These are phyloP conservation scores for Aspergillus caelatus DNA, from an alignment of 2,329 filamentous ascomycete genomes.

Conservation along the genomic window DNA sequence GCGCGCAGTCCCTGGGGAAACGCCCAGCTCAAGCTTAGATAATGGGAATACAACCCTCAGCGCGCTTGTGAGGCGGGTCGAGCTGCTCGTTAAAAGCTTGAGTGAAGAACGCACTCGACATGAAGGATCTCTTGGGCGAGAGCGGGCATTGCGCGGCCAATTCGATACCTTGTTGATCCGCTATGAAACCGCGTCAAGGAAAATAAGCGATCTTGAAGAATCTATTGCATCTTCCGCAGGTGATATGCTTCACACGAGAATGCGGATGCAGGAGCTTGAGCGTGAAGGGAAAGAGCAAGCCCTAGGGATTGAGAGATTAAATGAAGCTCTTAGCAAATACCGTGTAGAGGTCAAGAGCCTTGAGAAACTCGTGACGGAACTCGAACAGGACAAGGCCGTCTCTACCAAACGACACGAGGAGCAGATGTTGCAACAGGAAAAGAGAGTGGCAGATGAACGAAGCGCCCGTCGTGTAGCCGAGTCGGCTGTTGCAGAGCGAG, in stretches of 20 bases:
- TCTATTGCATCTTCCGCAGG: conserved; percentile 45
- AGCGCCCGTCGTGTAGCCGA: conserved; percentile 39
- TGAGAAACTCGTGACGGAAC: conserved; percentile 44
- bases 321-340: conserved; percentile 47
- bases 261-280: conserved; percentile 47
- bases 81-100: conserved; percentile 37
- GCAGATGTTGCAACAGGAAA: conserved; percentile 37
- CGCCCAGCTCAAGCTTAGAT: conserved; percentile 37
- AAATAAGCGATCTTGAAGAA: conserved; percentile 42
- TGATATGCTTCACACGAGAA: conserved; percentile 49
- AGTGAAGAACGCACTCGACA: conserved; percentile 36
- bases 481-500: conserved; percentile 35
- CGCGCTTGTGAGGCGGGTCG: conserved; percentile 43
- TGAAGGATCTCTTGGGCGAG: conserved; percentile 38
- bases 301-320: conserved; percentile 46
- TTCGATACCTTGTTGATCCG: conserved; percentile 46
- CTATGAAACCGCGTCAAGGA: conserved; percentile 40
- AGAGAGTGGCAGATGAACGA: conserved; percentile 37
- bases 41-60: conserved; percentile 44
- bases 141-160: conserved; percentile 46
- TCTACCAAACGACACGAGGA: conserved; percentile 31
- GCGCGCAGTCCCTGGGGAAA: conserved; percentile 48
- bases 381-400: conserved; percentile 43
- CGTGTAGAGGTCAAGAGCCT: conserved; percentile 46
- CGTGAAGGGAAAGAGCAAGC: conserved; percentile 43